Evolutionary conservation across 176 grass and related monocot genomes (phyloP).

Genomic region (Dactylis glomerata): DNA sequence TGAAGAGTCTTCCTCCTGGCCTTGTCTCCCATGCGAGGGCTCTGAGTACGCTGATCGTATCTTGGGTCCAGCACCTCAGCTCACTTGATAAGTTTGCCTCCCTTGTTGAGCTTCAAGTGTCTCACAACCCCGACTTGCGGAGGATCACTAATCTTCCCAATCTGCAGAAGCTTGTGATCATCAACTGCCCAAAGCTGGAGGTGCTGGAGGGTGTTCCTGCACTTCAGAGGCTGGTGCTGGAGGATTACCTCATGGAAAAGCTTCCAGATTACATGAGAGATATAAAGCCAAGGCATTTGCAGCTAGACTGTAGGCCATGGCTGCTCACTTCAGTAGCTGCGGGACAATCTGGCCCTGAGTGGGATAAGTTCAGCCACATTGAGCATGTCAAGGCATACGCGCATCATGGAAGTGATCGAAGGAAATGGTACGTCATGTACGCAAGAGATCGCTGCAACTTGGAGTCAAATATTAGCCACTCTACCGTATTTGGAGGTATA

Average conservation of each 20-base stretch:
- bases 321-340: not conserved
- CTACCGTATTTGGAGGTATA: not conserved
- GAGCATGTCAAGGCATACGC: not conserved
- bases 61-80: not conserved
- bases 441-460: too few species aligned
- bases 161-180: not conserved
- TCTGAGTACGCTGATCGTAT: not conserved
- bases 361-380: not conserved
- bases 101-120: not conserved
- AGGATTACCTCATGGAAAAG: not conserved
- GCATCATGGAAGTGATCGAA: not conserved
- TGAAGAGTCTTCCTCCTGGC: not conserved
- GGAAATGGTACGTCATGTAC: not conserved
- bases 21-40: constrained; percentile 2
- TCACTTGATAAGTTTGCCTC: not conserved
- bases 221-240: not conserved
- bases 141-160: not conserved
- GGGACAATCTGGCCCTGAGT: not conserved
- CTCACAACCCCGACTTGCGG: not conserved
- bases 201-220: not conserved
- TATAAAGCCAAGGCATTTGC: not conserved
- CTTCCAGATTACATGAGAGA: not conserved
- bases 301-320: not conserved
- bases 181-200: not conserved
- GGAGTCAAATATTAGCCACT: too few species aligned